phyloP scores from a whole-genome alignment of 345 rosid genomes.

The Ceriops tagal region DNA sequence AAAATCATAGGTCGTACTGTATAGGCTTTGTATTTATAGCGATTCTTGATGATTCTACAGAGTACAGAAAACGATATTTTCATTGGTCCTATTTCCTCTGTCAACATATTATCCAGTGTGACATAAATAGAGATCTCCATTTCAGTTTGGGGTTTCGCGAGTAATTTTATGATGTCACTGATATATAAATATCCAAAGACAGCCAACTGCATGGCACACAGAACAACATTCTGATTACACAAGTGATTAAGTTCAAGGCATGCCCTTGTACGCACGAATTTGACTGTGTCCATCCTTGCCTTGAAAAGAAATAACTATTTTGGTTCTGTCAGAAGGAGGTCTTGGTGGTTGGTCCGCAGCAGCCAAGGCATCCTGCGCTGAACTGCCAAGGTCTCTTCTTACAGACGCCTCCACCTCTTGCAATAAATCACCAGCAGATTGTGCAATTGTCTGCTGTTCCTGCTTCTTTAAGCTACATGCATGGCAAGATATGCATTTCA shows the following conservation, averaged over 20 bases:
- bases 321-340: slow-evolving; percentile 46
- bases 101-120: neutral
- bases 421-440: slow-evolving; percentile 47
- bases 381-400: slow-evolving; percentile 30
- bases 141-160: neutral
- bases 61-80: neutral
- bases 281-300: slow-evolving; percentile 60
- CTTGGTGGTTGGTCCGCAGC: slow-evolving; percentile 30
- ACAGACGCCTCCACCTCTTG: slow-evolving; percentile 51
- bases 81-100: neutral
- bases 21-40: too few relatives aligned
- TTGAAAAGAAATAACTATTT: slow-evolving; percentile 68
- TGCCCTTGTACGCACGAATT: slow-evolving; percentile 71
- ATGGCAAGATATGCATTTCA: neutral
- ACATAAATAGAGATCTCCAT: neutral
- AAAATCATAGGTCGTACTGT: neutral
- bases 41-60: too few relatives aligned
- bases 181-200: neutral
- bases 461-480: slow-evolving; percentile 58
- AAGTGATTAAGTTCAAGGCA: neutral
- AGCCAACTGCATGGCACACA: neutral
- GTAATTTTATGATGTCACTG: neutral
- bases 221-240: neutral
- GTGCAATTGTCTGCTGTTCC: slow-evolving; percentile 59
- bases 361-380: slow-evolving; percentile 31